Percentiles rank a stretch among this genome's conserved stretches.
phyloP scores from a whole-genome alignment of 2,329 filamentous ascomycete genomes.

The Fusarium buxicola region DNA sequence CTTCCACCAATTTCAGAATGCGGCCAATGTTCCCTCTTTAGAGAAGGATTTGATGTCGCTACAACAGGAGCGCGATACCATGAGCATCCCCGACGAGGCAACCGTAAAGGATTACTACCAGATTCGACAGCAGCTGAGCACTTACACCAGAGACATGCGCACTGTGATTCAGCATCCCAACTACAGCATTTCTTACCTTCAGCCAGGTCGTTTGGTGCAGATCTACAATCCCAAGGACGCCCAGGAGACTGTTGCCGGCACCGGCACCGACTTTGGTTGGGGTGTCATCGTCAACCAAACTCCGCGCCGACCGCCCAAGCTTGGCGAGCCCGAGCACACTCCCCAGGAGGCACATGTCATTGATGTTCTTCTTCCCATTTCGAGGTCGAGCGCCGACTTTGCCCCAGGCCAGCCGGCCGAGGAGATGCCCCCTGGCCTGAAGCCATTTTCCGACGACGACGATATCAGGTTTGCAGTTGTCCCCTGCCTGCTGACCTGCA shows the following conservation, averaged over 20 bases:
- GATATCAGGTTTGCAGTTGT: conserved; percentile 60
- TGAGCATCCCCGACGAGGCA: conserved; percentile 85
- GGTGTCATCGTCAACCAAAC: conserved; percentile 84
- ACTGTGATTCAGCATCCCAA: conserved; percentile 92
- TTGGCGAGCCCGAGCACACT: conserved; percentile 73
- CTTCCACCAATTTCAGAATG: conserved; percentile 98
- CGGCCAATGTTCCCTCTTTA: conserved; percentile 82
- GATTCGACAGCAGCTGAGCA: conserved; percentile 83
- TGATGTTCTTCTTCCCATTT: conserved; percentile 79
- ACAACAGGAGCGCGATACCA: conserved; percentile 77
- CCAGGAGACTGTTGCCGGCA: conserved; percentile 53
- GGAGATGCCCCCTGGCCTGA: conserved; percentile 72
- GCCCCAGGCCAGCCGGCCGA: conserved; percentile 48
- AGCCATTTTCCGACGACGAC: conserved; percentile 46
- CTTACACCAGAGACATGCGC: conserved; percentile 89
- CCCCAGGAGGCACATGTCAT: conserved; percentile 85
- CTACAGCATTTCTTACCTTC: conserved; percentile 85
- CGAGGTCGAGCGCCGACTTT: conserved; percentile 62
- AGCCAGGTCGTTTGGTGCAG: conserved; percentile 86
- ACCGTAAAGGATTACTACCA: conserved; percentile 96
- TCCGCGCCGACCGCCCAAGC: conserved; percentile 73
- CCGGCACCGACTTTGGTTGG: conserved; percentile 85
- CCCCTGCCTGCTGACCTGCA: conserved; percentile 85
- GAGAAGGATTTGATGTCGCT: conserved; percentile 86
- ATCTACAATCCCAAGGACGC: conserved; percentile 76